Base-by-base conservation (phyloP, 2,329 filamentous ascomycete genomes). In the Colletotrichum musae region DNA sequence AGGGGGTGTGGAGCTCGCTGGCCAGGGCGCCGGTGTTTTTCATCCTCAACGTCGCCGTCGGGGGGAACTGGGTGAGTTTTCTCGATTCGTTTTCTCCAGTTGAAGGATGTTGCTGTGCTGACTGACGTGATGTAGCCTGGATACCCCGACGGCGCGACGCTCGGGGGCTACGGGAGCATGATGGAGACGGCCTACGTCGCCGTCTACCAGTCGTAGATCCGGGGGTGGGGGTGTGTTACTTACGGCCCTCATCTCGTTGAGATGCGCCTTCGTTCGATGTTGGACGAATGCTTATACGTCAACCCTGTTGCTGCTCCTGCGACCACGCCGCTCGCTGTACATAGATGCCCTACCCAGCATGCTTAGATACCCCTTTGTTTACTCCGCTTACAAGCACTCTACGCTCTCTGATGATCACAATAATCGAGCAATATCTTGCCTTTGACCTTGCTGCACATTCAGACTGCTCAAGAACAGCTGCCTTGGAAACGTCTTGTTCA, bases 21-120 rank as follows among this genome's bases (percentile, higher is more conserved):
- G 81, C 81, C 0, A 78, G 80, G 67, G 79, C 77, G 15, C 81
- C 83, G 1, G 74, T 84, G 62, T 86, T 82, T 72, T 78, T 86
- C 56, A 81, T 86, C 56, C 75, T 86, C 63, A 86, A 86, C 58
- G 81, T 86, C 21, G 84, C 84, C 18, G 82, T 86, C 50, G 84
- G 84, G 12, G 84, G 84, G 15, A 75, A 75, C 71, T 84, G 81
- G 81, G 80, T 80, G 73, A 77, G 78, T 77, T 16, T n/a, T n/a
- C n/a, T n/a, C n/a, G n/a, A n/a, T n/a, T n/a, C n/a, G n/a, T n/a
- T n/a, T n/a, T n/a, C n/a, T n/a, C n/a, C n/a, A n/a, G n/a, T n/a
- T n/a, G n/a, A n/a, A n/a, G n/a, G n/a, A n/a, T n/a, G n/a, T 39
- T 26, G 18, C 45, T 48, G 18, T 32, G 58, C 45, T 60, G 13